phyloP scores from a whole-genome alignment of 2,329 filamentous ascomycete species.

The Boeremia lycopersici region DNA sequence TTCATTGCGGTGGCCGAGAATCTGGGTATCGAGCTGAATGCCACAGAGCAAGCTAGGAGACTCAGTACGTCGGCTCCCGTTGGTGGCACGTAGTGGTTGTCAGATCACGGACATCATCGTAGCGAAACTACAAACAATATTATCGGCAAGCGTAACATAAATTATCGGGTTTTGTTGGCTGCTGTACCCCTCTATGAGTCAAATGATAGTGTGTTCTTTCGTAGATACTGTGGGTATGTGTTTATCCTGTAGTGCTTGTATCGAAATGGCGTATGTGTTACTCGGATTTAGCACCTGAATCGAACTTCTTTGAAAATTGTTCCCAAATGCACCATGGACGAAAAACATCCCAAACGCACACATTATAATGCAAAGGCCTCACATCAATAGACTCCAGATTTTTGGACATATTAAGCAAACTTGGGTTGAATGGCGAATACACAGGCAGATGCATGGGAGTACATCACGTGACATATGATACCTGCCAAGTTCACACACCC shows the following conservation, averaged over 20 bases:
- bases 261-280: background rate
- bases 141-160: background rate
- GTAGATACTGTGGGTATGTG: background rate
- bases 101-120: background rate
- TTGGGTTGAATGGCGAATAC: too few species aligned
- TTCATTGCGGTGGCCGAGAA: slow-evolving; percentile 53
- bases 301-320: background rate
- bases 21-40: slow-evolving; percentile 38
- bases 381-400: too few species aligned
- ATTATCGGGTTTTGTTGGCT: background rate
- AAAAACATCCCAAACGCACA: too few species aligned
- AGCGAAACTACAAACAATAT: background rate
- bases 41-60: slow-evolving; percentile 1
- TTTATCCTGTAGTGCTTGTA: background rate
- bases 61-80: slow-evolving; percentile 27
- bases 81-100: background rate
- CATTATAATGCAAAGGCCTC: too few species aligned
- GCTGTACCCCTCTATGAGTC: too few species aligned
- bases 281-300: background rate
- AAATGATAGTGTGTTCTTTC: background rate
- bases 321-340: background rate
- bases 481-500: too few species aligned
- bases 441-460: too few species aligned
- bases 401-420: too few species aligned
- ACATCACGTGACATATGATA: too few species aligned